A percentile compares a stretch with the other conserved stretches of the same genome.
Conservation (phyloP, 345 rosid species). For the Excoecaria cochinchinensis region DNA sequence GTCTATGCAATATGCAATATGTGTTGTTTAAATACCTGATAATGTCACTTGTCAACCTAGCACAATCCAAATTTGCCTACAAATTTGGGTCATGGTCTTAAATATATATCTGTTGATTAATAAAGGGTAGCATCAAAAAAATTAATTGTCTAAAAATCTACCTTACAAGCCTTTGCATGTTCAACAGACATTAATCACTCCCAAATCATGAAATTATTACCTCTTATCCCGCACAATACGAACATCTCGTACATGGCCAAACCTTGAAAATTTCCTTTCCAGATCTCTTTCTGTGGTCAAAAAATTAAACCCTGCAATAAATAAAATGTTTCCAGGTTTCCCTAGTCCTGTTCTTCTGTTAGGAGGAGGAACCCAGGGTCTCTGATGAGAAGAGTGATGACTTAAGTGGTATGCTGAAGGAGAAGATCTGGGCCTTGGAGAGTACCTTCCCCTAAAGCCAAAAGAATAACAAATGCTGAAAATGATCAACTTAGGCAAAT, state of each 20-base stretch:
- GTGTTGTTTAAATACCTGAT: not conserved
- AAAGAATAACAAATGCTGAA: slow-evolving; percentile 6
- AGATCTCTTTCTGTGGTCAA: slow-evolving; percentile 34
- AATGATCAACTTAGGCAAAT: not conserved
- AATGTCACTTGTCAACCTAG: not conserved
- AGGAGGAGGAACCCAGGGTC: slow-evolving; percentile 35
- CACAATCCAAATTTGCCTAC: too few species aligned
- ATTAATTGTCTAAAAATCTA: too few species aligned
- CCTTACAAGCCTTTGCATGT: not conserved
- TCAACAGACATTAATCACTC: not conserved
- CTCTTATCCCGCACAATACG: slow-evolving; percentile 28
- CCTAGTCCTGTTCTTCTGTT: slow-evolving; percentile 26
- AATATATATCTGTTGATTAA: not conserved
- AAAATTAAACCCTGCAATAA: slow-evolving; percentile 28
- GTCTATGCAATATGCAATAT: not conserved
- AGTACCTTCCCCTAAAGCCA: slow-evolving; percentile 24
- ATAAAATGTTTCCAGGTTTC: slow-evolving; percentile 28
- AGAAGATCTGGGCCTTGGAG: slow-evolving; percentile 24
- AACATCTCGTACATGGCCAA: slow-evolving; percentile 29
- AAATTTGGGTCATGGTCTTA: not conserved
- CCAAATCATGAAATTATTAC: slow-evolving; percentile 7
- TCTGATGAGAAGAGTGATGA: slow-evolving; percentile 17
- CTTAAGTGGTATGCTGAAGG: slow-evolving; percentile 17
- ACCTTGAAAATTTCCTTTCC: slow-evolving; percentile 33
- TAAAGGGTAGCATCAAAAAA: too few species aligned